Conservation (phyloP, 1,284 basidiomycete species). For the Paramarasmius palmivorus region DNA sequence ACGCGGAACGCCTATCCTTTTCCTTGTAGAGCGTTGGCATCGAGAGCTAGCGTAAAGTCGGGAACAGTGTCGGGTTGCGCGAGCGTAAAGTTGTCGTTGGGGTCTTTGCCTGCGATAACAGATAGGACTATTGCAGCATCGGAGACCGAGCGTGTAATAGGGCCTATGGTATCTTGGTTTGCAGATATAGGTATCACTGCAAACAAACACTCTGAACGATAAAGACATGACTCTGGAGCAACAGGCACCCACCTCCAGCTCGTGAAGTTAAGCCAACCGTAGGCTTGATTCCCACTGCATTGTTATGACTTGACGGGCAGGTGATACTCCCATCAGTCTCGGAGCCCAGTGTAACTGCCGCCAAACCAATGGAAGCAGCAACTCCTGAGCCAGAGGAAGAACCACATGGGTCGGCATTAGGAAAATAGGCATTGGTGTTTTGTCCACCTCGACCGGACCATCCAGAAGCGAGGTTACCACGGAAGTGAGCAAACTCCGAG, state of each 20-base stretch:
- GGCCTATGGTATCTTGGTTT: slow-evolving; percentile 67
- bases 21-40: slow-evolving; percentile 48
- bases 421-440: slow-evolving; percentile 59
- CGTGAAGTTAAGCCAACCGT: slow-evolving; percentile 65
- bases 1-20: slow-evolving; percentile 62
- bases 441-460: slow-evolving; percentile 72
- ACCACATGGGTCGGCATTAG: slow-evolving; percentile 60
- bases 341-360: slow-evolving; percentile 56
- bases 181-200: slow-evolving; percentile 61
- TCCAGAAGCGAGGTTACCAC: slow-evolving; percentile 57
- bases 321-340: slow-evolving; percentile 71
- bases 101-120: slow-evolving; percentile 59
- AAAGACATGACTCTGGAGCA: background rate
- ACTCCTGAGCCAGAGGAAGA: slow-evolving; percentile 68
- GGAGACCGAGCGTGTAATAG: slow-evolving; percentile 56
- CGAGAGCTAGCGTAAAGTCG: slow-evolving; percentile 54
- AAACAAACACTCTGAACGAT: background rate
- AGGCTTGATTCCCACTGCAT: slow-evolving; percentile 61
- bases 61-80: slow-evolving; percentile 55
- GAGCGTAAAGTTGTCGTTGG: slow-evolving; percentile 62
- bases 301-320: slow-evolving; percentile 51
- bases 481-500: slow-evolving; percentile 62
- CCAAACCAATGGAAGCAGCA: slow-evolving; percentile 61
- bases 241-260: slow-evolving; percentile 46
- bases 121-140: slow-evolving; percentile 63